These are phyloP conservation scores for Talaromyces borbonicus DNA, from an alignment of 495 filamentous ascomycete species.

Conservation along the genomic window DNA sequence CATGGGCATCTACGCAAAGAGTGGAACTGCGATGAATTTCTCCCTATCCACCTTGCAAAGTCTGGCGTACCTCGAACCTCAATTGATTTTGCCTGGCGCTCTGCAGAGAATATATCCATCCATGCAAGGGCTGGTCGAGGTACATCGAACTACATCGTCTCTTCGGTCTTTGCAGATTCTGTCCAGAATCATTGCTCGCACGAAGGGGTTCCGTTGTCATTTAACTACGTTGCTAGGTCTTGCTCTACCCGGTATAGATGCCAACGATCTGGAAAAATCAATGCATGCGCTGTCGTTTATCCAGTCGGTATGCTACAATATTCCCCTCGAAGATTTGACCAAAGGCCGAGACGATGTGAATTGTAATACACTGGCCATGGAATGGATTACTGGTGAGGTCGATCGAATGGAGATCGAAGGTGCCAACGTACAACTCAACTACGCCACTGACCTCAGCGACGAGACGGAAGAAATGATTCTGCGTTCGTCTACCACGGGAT, in stretches of 20 bases:
- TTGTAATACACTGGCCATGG: conserved; percentile 67
- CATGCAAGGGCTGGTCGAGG: conserved; percentile 91
- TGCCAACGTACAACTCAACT: conserved; percentile 72
- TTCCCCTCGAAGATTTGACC: conserved; percentile 80
- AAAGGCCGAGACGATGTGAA: conserved; percentile 57
- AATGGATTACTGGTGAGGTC: conserved; percentile 91
- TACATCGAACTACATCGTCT: conserved; percentile 91
- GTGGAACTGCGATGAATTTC: conserved; percentile 79
- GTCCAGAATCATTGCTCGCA: conserved; percentile 76
- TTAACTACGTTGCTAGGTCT: conserved; percentile 86
- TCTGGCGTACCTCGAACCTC: conserved; percentile 81
- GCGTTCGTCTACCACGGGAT: conserved; percentile 89
- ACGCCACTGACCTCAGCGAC: conserved; percentile 70
- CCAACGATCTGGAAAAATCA: conserved; percentile 96
- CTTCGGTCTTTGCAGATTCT: conserved; percentile 83
- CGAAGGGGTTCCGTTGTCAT: conserved; percentile 90
- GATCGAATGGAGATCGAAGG: conserved; percentile 87
- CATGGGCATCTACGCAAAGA: conserved; percentile 97
- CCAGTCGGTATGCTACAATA: conserved; percentile 87
- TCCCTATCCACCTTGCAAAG: conserved; percentile 83
- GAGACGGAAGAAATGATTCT: conserved; percentile 82
- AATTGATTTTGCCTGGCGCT: conserved; percentile 86
- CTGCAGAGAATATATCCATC: conserved; percentile 95
- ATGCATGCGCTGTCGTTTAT: conserved; percentile 90
- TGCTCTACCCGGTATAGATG: conserved; percentile 90